Base-by-base conservation (phyloP, 768 basidiomycete species). In the Cyathus striatus region DNA sequence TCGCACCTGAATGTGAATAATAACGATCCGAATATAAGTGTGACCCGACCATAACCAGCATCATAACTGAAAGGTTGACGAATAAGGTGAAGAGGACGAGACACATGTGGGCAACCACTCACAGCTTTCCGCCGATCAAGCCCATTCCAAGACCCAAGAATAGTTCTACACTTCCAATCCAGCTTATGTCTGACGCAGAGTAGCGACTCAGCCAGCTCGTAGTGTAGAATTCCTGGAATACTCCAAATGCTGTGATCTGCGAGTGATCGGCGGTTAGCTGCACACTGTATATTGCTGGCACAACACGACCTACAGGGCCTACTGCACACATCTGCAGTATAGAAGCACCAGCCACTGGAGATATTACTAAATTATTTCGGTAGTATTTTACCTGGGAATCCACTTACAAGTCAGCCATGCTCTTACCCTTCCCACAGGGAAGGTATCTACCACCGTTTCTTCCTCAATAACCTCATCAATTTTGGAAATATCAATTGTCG, bases 101-200 rank as follows among this genome's bases (percentile, higher is more conserved):
- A 16, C n/a, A n/a, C n/a, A n/a, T n/a, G n/a, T n/a, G n/a, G n/a
- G n/a, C n/a, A n/a, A n/a, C n/a, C n/a, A 23, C 16, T 43, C 24
- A 47, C 46, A 47, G 14, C 38, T 40, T 43, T 35, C 46, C 46
- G 7, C 43, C 46, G 24, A 44, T n/a, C 22, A 40, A 16, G n/a
- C 46, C 46, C 17, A 47, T 21, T 12, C 32, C 13, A 24, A 47
- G 46, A 21, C 43, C 46, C 24, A 48, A 34, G 32, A 48, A 45
- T 18, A 48, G 42, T 38, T 48, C 38, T 4, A 48, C 34, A 32
- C 43, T 45, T 24, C 47, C 47, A 13, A 48, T 48, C 47, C 43
- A 44, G 18, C 43, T 44, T 3, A 48, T 45, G 16, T 44, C 38
- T 3, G 47, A 44, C 24, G 47, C 47, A 16, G 47, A 33, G 16